Conservation (phyloP, 2,329 filamentous ascomycete genomes). For the Talaromyces sp. region DNA sequence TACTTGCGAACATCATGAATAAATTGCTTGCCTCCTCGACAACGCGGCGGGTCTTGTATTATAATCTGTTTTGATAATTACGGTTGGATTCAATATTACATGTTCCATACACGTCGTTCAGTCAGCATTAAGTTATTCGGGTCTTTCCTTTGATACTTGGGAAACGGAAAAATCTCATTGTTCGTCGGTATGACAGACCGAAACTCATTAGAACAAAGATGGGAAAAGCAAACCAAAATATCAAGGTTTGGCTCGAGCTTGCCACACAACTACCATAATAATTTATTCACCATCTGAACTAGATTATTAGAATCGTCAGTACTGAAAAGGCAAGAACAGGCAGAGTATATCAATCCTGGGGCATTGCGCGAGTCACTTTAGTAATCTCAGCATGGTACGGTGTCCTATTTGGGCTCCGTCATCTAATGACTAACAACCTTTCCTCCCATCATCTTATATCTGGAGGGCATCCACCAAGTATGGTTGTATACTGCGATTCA, state of each 20-base stretch:
- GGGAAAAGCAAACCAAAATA: background rate
- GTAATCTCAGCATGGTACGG: background rate
- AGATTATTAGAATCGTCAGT: background rate
- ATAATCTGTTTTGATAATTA: constrained; percentile 8
- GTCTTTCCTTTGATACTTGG: background rate
- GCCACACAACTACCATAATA: background rate
- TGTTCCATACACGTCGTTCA: background rate
- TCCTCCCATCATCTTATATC: background rate
- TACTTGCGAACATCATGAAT: background rate
- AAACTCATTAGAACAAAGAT: background rate
- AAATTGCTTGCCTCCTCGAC: background rate
- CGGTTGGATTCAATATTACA: background rate
- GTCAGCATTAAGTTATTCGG: background rate
- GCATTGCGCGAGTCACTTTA: background rate
- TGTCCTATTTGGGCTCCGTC: background rate
- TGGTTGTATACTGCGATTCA: background rate
- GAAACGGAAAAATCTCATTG: background rate
- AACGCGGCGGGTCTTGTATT: background rate
- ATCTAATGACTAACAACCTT: background rate
- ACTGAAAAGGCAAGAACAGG: background rate
- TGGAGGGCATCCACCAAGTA: background rate
- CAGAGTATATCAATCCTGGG: background rate
- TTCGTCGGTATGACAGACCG: background rate
- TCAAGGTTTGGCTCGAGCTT: background rate
- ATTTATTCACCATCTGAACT: background rate